Conservation (phyloP, 768 basidiomycete genomes). For the Tricholoma hemisulphureum region DNA sequence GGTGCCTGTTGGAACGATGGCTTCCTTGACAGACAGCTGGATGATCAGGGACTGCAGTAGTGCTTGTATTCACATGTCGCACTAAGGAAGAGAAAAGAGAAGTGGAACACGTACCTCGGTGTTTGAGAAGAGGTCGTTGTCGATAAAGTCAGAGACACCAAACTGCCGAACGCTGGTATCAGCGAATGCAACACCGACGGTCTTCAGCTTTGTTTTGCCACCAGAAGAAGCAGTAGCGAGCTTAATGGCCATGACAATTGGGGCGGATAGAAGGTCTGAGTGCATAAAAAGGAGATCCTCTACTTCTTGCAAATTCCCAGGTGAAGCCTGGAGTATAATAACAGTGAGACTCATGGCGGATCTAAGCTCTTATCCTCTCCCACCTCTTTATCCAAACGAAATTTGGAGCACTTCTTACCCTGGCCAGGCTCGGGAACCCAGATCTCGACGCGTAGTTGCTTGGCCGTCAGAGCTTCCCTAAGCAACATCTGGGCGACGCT, state of each 20-base stretch:
- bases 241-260: conserved; percentile 89
- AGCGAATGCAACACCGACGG: conserved; percentile 86
- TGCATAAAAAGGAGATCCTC: conserved; percentile 86
- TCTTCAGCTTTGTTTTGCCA: conserved; percentile 61
- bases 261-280: conserved; percentile 77
- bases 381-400: conserved; percentile 80
- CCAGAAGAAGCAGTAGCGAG: conserved; percentile 54
- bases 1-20: conserved; percentile 77
- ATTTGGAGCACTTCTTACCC: conserved; percentile 73
- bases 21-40: conserved; percentile 97
- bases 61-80: background rate
- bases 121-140: conserved; percentile 95
- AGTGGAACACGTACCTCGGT: conserved; percentile 73
- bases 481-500: conserved; percentile 79
- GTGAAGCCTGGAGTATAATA: conserved; percentile 38
- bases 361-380: conserved; percentile 16
- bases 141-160: conserved; percentile 88
- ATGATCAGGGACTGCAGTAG: conserved; percentile 81
- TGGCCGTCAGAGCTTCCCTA: conserved; percentile 84
- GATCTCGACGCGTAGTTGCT: conserved; percentile 91
- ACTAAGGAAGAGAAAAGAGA: background rate
- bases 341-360: background rate
- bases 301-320: conserved; percentile 68
- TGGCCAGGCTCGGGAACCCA: conserved; percentile 74
- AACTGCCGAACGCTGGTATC: conserved; percentile 84